Evolutionary conservation across 768 basidiomycete species (phyloP).

Genomic region (Hericium alpestre): DNA sequence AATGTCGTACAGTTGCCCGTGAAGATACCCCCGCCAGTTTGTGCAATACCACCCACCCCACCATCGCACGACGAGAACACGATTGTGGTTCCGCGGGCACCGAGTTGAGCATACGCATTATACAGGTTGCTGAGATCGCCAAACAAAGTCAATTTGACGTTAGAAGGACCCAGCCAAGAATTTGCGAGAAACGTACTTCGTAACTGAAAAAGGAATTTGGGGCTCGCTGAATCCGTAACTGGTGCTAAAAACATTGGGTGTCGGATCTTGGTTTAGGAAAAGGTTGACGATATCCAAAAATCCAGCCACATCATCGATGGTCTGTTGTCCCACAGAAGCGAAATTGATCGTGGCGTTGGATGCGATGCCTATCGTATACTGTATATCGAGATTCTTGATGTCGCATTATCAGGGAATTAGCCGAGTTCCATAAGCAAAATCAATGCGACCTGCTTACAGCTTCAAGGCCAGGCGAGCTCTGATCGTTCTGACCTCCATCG

Average conservation of each 20-base stretch:
- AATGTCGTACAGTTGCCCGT: slow-evolving; percentile 9
- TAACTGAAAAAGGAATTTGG: neutral
- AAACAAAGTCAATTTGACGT: neutral
- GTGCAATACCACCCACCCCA: slow-evolving; percentile 8
- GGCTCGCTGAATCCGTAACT: slow-evolving; percentile 14
- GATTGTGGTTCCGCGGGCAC: slow-evolving; percentile 19
- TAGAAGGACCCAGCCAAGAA: neutral
- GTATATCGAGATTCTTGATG: slow-evolving; percentile 23
- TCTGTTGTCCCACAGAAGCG: slow-evolving; percentile 15
- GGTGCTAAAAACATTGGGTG: slow-evolving; percentile 15
- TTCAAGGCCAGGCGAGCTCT: slow-evolving; percentile 1
- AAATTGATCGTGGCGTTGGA: slow-evolving; percentile 15
- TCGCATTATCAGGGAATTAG: neutral
- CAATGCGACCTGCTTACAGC: neutral
- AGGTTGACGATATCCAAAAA: slow-evolving; percentile 17
- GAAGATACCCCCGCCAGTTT: neutral
- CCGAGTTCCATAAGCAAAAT: neutral
- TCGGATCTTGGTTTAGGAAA: slow-evolving; percentile 8
- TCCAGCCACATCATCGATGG: slow-evolving; percentile 9
- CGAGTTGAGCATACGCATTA: slow-evolving; percentile 19
- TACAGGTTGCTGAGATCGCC: slow-evolving; percentile 13
- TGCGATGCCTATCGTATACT: slow-evolving; percentile 26
- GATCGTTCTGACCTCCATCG: slow-evolving; percentile 18
- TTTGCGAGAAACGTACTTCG: neutral
- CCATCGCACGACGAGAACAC: slow-evolving; percentile 17